A percentile compares a stretch with the other conserved stretches of the same genome.
phyloP scores from a whole-genome alignment of 2,329 filamentous ascomycete species.

The Nemania abortiva region DNA sequence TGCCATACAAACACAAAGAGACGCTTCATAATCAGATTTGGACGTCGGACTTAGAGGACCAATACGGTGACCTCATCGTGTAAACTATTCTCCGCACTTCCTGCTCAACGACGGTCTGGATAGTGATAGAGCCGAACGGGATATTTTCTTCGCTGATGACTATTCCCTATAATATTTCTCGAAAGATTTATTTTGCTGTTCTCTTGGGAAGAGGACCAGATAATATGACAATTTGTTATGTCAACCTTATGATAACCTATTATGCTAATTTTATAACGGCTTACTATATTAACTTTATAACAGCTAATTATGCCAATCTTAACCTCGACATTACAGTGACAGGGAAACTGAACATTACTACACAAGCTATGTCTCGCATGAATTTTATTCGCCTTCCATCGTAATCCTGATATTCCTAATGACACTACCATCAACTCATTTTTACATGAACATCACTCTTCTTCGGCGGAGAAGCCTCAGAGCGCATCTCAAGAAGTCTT shows the following conservation, averaged over 20 bases:
- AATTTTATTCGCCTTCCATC: background rate
- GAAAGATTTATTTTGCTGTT: background rate
- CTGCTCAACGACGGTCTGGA: too few relatives aligned
- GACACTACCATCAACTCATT: too few relatives aligned
- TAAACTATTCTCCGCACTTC: too few relatives aligned
- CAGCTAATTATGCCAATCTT: background rate
- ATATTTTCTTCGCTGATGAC: background rate
- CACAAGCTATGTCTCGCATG: background rate
- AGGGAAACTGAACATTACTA: too few relatives aligned
- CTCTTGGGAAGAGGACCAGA: background rate
- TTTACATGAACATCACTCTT: background rate
- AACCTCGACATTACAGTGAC: too few relatives aligned
- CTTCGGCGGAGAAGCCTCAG: slow-evolving; percentile 11
- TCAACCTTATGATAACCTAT: too few relatives aligned
- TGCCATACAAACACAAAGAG: background rate
- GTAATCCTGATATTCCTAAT: too few relatives aligned
- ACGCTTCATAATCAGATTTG: background rate
- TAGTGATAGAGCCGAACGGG: background rate
- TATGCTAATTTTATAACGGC: too few relatives aligned
- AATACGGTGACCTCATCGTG: too few relatives aligned
- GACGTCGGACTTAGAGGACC: too few relatives aligned
- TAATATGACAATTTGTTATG: background rate
- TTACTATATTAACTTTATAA: too few relatives aligned
- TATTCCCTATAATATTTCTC: background rate
- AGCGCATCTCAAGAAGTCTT: slow-evolving; percentile 23